A percentile compares a stretch with the other conserved stretches of the same genome.
phyloP scores from a whole-genome alignment of 225 moss, liverwort and hornwort species.

The Climacium dendroides region DNA sequence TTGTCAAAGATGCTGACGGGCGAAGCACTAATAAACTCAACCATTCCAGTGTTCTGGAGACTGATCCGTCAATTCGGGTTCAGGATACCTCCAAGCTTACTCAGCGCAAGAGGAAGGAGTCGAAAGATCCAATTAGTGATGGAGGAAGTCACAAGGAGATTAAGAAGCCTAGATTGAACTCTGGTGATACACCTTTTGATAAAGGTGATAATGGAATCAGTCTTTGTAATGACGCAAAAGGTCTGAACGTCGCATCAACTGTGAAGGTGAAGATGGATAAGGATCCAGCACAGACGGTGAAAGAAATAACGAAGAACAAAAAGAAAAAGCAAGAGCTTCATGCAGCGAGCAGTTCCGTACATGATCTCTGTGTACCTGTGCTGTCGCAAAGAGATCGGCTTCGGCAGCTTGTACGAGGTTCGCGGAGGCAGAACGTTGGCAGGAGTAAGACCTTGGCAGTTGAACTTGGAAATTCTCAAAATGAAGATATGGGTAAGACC shows the following conservation, averaged over 20 bases:
- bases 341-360: background rate
- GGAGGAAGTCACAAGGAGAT: background rate
- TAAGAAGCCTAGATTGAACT: conserved; percentile 13
- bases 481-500: background rate
- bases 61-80: background rate
- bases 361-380: background rate
- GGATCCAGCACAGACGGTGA: background rate
- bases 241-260: background rate
- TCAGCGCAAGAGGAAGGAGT: conserved; percentile 17
- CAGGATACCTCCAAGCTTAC: background rate
- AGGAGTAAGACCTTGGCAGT: background rate
- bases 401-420: conserved; percentile 15
- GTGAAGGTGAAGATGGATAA: background rate
- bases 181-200: background rate
- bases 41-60: background rate
- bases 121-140: background rate
- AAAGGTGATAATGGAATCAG: background rate
- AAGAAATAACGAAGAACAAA: background rate
- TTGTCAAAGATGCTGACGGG: background rate
- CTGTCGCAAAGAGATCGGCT: conserved; percentile 22
- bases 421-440: background rate
- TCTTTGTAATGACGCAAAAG: background rate
- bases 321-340: background rate
- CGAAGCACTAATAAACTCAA: background rate
- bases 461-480: background rate